A percentile compares a stretch with the other conserved stretches of the same genome.
phyloP scores from a whole-genome alignment of 805 yeast species.

The Sungouiella blattae region DNA sequence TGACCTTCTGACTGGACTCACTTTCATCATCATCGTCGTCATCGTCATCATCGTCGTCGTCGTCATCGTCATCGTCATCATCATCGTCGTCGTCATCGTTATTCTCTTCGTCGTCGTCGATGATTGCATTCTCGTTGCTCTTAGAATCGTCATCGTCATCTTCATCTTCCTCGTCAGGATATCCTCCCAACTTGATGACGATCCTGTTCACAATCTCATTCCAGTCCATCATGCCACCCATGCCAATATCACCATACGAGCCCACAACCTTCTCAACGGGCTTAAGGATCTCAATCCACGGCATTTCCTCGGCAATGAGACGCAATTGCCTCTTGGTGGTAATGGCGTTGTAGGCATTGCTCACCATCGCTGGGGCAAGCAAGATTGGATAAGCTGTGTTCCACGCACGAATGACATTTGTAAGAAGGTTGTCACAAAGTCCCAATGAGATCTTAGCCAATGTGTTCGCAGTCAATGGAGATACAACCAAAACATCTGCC shows the following conservation, averaged over 20 bases:
- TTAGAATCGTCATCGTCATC: slow-evolving; percentile 46
- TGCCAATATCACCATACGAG: slow-evolving; percentile 94
- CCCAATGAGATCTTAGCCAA: slow-evolving; percentile 87
- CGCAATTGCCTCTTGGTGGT: slow-evolving; percentile 81
- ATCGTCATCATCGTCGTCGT: slow-evolving; percentile 44
- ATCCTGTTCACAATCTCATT: slow-evolving; percentile 86
- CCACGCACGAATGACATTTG: slow-evolving; percentile 94
- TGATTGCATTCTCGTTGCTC: slow-evolving; percentile 27
- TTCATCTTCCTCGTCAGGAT: slow-evolving; percentile 48
- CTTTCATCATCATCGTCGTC: slow-evolving; percentile 36
- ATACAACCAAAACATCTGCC: slow-evolving; percentile 91
- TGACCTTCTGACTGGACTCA: slow-evolving; percentile 1
- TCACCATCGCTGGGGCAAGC: slow-evolving; percentile 94
- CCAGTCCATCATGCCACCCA: slow-evolving; percentile 99
- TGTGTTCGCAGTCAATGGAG: slow-evolving; percentile 94
- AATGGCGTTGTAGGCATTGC: slow-evolving; percentile 85
- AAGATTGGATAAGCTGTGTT: slow-evolving; percentile 85
- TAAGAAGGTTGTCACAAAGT: slow-evolving; percentile 84
- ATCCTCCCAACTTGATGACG: slow-evolving; percentile 62
- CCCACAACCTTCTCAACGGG: slow-evolving; percentile 94
- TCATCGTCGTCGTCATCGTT: slow-evolving; percentile 33
- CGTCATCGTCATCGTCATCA: slow-evolving; percentile 34
- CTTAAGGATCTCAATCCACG: slow-evolving; percentile 88
- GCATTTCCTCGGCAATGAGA: slow-evolving; percentile 82
- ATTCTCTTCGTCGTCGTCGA: slow-evolving; percentile 24